Base-by-base conservation (phyloP, 208 protist species). In the Balamuthia mandrillaris region DNA sequence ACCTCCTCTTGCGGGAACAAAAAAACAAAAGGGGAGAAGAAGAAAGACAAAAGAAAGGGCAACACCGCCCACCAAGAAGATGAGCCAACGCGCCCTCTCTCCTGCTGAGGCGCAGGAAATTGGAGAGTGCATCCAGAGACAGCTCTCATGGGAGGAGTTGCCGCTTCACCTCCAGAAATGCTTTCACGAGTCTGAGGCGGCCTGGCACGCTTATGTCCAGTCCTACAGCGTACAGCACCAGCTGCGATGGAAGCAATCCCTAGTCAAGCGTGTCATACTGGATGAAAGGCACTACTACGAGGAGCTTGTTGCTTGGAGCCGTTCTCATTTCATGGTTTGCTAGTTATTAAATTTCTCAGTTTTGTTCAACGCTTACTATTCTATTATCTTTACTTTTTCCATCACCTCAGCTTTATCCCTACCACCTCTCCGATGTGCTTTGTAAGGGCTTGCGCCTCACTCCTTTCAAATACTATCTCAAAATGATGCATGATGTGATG, bases 401-500 rank as follows among this genome's bases (percentile, higher is more conserved):
- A 29, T 41, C 37, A 18, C 52, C 63, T 27, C 81, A 94, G 92
- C 86, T 95, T 49, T 95, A 92, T 61, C 92, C 92, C 21, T 94
- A 95, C 52, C 92, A 95, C 61, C 72, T 95, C 18, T 44, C 81
- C 16, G 91, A 93, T 65, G 84, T 92, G 42, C 47, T 95, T n/a
- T 83, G 88, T 14, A 87, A 84, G 47, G 79, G 85, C 10, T 79
- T 94, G 24, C 60, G 81, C 52, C 45, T 93, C 3, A 94, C 87
- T 27, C 91, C 93, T 24, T 95, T 95, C 81, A 60, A 84, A 49
- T 95, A 93, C 68, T 95, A 95, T 86, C 47, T 85, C 24, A 39
- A 93, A n/a, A 95, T 95, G 87, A 83, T 95, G 85, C 42, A 58
- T 33, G 89, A 95, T 39, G 77, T 94, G n/a, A 91, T 94, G 91